phyloP scores from a whole-genome alignment of 441 rosid species.

The Croton setiger region DNA sequence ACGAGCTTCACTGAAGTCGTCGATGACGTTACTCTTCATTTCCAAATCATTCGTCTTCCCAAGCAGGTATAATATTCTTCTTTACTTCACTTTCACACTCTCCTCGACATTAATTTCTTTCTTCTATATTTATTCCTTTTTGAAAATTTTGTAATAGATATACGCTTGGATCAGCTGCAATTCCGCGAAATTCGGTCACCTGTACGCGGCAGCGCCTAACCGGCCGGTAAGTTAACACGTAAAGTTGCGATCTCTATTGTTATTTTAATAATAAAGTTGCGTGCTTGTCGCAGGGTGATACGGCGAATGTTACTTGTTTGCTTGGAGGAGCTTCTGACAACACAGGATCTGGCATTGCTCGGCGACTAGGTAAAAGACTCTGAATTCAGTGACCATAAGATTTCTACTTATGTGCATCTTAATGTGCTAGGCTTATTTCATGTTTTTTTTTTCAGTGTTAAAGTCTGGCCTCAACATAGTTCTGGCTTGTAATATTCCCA shows the following conservation, averaged over 20 bases:
- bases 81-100: neutral
- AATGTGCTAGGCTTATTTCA: neutral
- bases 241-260: neutral
- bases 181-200: constrained; percentile 64
- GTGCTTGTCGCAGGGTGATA: constrained; percentile 41
- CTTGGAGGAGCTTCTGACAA: constrained; percentile 87
- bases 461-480: constrained; percentile 78
- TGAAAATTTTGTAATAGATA: constrained; percentile 34
- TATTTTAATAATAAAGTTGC: neutral
- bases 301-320: constrained; percentile 66
- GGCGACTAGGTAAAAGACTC: constrained; percentile 56
- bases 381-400: neutral
- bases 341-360: constrained; percentile 82
- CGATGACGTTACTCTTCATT: constrained; percentile 59
- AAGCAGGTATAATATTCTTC: constrained; percentile 46
- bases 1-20: constrained; percentile 59
- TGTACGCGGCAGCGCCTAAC: constrained; percentile 83
- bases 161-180: constrained; percentile 84
- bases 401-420: neutral
- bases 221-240: constrained; percentile 46
- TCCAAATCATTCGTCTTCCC: constrained; percentile 68
- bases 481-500: constrained; percentile 81
- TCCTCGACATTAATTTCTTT: neutral
- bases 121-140: too few relatives aligned
- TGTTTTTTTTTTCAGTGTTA: constrained; percentile 50